Conservation (phyloP, 805 yeast species). For the Nakazawaea peltata region DNA sequence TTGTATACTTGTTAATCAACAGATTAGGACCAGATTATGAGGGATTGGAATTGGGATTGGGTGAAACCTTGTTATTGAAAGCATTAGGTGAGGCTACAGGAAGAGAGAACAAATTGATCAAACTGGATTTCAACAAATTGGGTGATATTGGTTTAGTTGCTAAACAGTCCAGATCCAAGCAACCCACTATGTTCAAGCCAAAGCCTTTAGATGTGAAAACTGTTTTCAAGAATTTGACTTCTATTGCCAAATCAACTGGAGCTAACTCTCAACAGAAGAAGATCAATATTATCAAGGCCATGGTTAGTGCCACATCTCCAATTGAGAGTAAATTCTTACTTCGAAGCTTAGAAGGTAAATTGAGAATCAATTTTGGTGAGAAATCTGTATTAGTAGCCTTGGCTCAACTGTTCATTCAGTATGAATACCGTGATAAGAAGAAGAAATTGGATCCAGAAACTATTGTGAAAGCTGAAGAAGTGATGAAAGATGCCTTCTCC, state of each 20-base stretch:
- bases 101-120: slow-evolving; percentile 60
- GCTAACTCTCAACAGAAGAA: slow-evolving; percentile 75
- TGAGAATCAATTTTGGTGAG: slow-evolving; percentile 91
- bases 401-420: slow-evolving; percentile 71
- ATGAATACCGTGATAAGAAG: slow-evolving; percentile 34
- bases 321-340: slow-evolving; percentile 86
- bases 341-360: slow-evolving; percentile 85
- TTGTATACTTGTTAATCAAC: slow-evolving; percentile 81
- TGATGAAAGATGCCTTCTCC: slow-evolving; percentile 77
- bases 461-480: slow-evolving; percentile 62
- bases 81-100: slow-evolving; percentile 91
- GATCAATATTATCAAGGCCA: slow-evolving; percentile 67
- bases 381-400: slow-evolving; percentile 80
- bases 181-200: slow-evolving; percentile 91
- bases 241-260: slow-evolving; percentile 75
- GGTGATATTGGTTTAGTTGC: slow-evolving; percentile 95
- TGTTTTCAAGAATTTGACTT: slow-evolving; percentile 68
- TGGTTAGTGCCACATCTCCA: slow-evolving; percentile 81
- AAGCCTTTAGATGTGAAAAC: slow-evolving; percentile 62
- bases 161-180: slow-evolving; percentile 70
- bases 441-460: slow-evolving; percentile 28
- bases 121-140: slow-evolving; percentile 61
- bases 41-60: slow-evolving; percentile 88
- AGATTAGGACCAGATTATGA: slow-evolving; percentile 93
- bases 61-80: slow-evolving; percentile 81